These are phyloP conservation scores for Xylariaceae sp. DNA, from an alignment of 2,329 filamentous ascomycete genomes.

Conservation along the genomic window DNA sequence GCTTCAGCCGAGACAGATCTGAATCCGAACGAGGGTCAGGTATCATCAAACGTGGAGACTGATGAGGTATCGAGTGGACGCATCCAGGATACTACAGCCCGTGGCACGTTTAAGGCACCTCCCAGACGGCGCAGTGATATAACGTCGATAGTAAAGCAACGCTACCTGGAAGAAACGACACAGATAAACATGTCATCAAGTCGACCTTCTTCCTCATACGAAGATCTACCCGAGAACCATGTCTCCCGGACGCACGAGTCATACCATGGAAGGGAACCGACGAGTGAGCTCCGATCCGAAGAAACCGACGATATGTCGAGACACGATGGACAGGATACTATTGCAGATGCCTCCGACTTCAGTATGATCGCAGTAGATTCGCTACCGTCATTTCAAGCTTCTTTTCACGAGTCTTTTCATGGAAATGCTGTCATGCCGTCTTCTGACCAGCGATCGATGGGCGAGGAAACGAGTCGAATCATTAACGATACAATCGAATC, in stretches of 20 bases:
- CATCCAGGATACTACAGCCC: constrained; percentile 1
- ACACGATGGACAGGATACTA: constrained; percentile 34
- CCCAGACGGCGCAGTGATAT: constrained; percentile 10
- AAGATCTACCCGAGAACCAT: constrained; percentile 18
- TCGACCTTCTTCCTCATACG: constrained; percentile 19
- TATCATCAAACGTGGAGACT: constrained; percentile 1
- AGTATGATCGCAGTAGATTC: constrained; percentile 56
- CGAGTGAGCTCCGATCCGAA: constrained; percentile 29
- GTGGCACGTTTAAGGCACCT: constrained; percentile 10
- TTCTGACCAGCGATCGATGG: constrained; percentile 41
- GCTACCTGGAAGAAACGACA: constrained; percentile 2
- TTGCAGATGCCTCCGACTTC: constrained; percentile 46
- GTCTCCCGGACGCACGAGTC: constrained; percentile 22
- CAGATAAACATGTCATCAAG: constrained; percentile 5
- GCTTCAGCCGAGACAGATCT: constrained; percentile 6
- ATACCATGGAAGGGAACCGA: constrained; percentile 24
- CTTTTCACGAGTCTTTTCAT: constrained; percentile 38
- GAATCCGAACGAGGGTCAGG: constrained; percentile 4
- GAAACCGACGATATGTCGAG: constrained; percentile 19
- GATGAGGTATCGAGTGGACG: constrained; percentile 9
- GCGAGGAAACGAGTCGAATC: constrained; percentile 52
- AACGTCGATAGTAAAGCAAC: constrained; percentile 13
- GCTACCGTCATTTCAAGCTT: constrained; percentile 41
- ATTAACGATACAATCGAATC: constrained; percentile 52
- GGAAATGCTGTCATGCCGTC: constrained; percentile 36